phyloP scores from a whole-genome alignment of 176 grass and related monocot genomes.

The Bolboschoenus planiculmis region DNA sequence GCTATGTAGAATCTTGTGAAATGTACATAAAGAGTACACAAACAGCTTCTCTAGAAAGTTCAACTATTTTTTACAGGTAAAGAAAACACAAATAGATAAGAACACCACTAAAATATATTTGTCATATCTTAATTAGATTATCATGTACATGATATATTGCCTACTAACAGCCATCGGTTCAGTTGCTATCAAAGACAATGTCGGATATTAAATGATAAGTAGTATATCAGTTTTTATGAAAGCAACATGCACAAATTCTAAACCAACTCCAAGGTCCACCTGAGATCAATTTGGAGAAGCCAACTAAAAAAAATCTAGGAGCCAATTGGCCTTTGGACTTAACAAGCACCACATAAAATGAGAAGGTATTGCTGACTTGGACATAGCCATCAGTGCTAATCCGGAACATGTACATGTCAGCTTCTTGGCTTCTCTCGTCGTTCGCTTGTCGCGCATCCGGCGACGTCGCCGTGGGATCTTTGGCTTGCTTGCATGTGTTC shows the following conservation, averaged over 20 bases:
- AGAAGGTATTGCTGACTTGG: background rate
- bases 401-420: background rate
- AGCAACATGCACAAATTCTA: background rate
- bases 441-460: background rate
- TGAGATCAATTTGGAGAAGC: background rate
- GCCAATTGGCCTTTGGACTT: slow-evolving; percentile 28
- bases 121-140: background rate
- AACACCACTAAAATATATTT: background rate
- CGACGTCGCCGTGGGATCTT: background rate
- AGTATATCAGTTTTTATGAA: background rate
- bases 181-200: background rate
- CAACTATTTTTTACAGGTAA: background rate
- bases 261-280: background rate
- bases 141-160: background rate
- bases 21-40: background rate
- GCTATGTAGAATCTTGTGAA: background rate
- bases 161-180: background rate
- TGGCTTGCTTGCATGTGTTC: background rate
- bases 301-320: background rate
- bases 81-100: background rate
- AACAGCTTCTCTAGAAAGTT: background rate
- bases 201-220: background rate
- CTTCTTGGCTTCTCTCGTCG: background rate
- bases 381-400: background rate
- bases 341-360: slow-evolving; percentile 40